phyloP scores from a whole-genome alignment of 2,329 filamentous ascomycete genomes.

The Xylaria polymorpha region DNA sequence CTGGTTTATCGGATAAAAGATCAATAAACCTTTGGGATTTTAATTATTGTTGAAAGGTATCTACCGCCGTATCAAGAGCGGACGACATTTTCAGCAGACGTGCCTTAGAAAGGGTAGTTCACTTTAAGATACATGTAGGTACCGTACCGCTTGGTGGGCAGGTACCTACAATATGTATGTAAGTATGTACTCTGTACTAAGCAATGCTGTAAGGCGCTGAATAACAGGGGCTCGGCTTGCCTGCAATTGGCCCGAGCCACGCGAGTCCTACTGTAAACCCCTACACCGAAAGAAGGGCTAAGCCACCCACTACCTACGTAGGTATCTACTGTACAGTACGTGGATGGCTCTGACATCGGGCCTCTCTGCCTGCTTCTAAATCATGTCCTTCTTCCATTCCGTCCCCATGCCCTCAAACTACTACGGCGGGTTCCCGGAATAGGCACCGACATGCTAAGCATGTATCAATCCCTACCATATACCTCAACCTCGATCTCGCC shows the following conservation, averaged over 20 bases:
- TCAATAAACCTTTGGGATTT: background rate
- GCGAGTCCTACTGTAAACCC: slow-evolving; percentile 3
- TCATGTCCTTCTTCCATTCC: background rate
- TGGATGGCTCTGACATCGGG: slow-evolving; percentile 19
- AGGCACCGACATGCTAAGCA: slow-evolving; percentile 19
- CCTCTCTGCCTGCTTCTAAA: background rate
- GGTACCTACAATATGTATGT: too few species aligned
- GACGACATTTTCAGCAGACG: too few species aligned
- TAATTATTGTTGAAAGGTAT: background rate
- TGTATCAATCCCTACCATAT: slow-evolving; percentile 31
- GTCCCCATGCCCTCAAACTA: background rate
- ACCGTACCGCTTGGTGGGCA: too few species aligned
- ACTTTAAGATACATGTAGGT: background rate
- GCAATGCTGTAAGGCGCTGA: background rate
- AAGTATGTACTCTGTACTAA: too few species aligned
- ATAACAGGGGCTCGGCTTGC: slow-evolving; percentile 1
- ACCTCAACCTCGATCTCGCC: slow-evolving; percentile 24
- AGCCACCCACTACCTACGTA: background rate
- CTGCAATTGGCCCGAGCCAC: slow-evolving; percentile 9
- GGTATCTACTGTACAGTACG: background rate
- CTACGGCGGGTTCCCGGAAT: background rate
- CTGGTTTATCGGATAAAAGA: background rate
- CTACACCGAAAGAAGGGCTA: background rate
- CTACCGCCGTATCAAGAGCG: too few species aligned
- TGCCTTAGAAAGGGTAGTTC: background rate